Conservation (phyloP, 495 filamentous ascomycete species). For the Parachaetomium inaequale region DNA sequence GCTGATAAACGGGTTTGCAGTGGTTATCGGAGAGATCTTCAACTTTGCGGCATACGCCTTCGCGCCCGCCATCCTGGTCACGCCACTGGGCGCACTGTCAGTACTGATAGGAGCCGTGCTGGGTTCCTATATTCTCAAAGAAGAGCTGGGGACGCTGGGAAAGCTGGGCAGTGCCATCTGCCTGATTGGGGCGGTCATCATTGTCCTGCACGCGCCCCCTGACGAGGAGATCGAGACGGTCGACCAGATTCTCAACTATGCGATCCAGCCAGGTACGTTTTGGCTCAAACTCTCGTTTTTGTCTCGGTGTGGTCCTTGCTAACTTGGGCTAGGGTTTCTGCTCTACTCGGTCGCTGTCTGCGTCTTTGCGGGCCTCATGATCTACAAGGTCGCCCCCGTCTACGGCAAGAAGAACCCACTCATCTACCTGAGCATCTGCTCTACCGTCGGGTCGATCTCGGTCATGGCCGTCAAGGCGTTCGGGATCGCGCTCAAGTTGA, state of each 20-base stretch:
- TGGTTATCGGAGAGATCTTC: constrained; percentile 83
- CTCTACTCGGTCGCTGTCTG: constrained; percentile 73
- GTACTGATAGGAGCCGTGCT: constrained; percentile 93
- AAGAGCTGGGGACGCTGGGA: constrained; percentile 81
- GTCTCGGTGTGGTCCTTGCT: constrained; percentile 19
- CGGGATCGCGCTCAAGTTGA: constrained; percentile 93
- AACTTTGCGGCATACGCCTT: constrained; percentile 99
- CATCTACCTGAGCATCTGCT: constrained; percentile 95
- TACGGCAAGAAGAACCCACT: constrained; percentile 94
- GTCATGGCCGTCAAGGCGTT: constrained; percentile 99
- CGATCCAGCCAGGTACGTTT: constrained; percentile 76
- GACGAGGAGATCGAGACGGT: constrained; percentile 85
- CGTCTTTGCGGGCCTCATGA: constrained; percentile 83
- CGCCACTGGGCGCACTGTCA: constrained; percentile 85
- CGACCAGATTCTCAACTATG: constrained; percentile 82
- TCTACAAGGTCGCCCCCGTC: constrained; percentile 83
- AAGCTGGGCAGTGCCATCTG: constrained; percentile 96
- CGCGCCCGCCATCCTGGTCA: constrained; percentile 94
- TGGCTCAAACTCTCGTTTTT: not conserved
- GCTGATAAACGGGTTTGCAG: constrained; percentile 37
- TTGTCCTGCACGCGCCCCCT: constrained; percentile 93
- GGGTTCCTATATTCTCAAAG: constrained; percentile 89
- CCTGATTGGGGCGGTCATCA: constrained; percentile 92
- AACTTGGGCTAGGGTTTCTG: constrained; percentile 66
- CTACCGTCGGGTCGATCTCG: constrained; percentile 90